phyloP scores from a whole-genome alignment of 257 asterid species.

The Ballota nigra region DNA sequence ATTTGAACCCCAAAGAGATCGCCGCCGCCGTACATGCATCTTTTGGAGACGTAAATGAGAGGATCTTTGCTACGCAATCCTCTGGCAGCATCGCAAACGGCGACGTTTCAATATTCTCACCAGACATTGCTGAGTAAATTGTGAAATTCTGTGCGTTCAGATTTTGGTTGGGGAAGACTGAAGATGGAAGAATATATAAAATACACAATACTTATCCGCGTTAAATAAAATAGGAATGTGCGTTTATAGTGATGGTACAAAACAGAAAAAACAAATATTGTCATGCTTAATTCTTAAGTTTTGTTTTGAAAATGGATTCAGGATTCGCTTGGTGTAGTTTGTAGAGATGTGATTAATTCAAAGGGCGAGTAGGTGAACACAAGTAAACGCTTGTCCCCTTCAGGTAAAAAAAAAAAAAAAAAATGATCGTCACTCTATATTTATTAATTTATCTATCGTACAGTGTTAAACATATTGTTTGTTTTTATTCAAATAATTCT shows the following conservation, averaged over 20 bases:
- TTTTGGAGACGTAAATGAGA: constrained; percentile 32
- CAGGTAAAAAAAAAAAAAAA: no score
- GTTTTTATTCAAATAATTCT: no score
- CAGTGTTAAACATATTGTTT: no score
- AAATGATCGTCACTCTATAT: no score
- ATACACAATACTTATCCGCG: neutral
- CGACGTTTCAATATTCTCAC: neutral
- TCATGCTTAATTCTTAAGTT: neutral
- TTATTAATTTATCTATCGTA: no score
- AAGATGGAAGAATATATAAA: neutral
- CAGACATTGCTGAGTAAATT: neutral
- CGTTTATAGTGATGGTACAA: no score
- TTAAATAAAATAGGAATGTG: neutral
- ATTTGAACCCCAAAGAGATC: constrained; percentile 24
- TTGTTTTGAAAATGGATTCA: neutral
- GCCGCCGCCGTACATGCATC: constrained; percentile 35
- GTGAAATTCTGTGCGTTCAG: neutral
- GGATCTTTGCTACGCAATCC: constrained; percentile 33
- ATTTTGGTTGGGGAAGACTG: neutral
- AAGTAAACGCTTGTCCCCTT: no score
- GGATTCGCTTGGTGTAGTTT: neutral
- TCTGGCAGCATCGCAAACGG: constrained; percentile 18
- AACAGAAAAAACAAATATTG: neutral
- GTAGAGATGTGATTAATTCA: no score
- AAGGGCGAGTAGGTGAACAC: no score